Conservation (phyloP, 2,329 filamentous ascomycete species). For the Cryphonectria naterciae region DNA sequence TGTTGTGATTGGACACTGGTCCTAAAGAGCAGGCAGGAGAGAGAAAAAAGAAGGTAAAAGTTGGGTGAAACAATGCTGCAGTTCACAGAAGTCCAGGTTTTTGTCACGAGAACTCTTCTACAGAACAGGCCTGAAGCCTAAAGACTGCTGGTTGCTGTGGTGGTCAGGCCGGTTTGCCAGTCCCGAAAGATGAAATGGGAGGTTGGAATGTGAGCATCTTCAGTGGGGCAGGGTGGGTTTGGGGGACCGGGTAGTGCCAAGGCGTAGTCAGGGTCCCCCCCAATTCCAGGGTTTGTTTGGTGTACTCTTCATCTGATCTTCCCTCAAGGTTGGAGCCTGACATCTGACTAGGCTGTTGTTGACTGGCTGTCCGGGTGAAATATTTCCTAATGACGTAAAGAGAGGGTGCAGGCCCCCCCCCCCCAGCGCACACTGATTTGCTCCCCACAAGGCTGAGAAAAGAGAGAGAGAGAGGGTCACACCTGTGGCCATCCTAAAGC, state of each 20-base stretch:
- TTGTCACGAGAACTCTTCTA: neutral
- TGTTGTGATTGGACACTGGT: neutral
- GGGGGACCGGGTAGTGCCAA: neutral
- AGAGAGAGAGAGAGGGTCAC: neutral
- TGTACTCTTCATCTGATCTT: neutral
- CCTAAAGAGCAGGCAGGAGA: neutral
- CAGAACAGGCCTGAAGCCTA: neutral
- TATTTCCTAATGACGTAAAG: slow-evolving; percentile 20
- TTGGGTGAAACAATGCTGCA: slow-evolving; percentile 1
- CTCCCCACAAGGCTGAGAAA: slow-evolving; percentile 3
- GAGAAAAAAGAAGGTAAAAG: neutral
- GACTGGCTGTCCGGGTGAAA: slow-evolving; percentile 28
- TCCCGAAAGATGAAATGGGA: neutral
- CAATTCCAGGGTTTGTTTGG: neutral
- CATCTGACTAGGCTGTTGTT: slow-evolving; percentile 21
- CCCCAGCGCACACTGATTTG: neutral
- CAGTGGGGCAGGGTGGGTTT: slow-evolving; percentile 8
- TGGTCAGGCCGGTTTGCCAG: neutral
- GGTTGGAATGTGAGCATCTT: slow-evolving; percentile 8
- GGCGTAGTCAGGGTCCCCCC: slow-evolving; percentile 5
- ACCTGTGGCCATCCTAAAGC: neutral
- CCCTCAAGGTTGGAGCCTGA: neutral
- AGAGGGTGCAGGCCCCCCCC: neutral
- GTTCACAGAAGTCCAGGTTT: neutral
- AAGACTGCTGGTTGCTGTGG: neutral